Evolutionary conservation across 2,329 filamentous ascomycete genomes (phyloP), one percentile per base, ranked within the genome.

Genomic region (Madurella mycetomatis): DNA sequence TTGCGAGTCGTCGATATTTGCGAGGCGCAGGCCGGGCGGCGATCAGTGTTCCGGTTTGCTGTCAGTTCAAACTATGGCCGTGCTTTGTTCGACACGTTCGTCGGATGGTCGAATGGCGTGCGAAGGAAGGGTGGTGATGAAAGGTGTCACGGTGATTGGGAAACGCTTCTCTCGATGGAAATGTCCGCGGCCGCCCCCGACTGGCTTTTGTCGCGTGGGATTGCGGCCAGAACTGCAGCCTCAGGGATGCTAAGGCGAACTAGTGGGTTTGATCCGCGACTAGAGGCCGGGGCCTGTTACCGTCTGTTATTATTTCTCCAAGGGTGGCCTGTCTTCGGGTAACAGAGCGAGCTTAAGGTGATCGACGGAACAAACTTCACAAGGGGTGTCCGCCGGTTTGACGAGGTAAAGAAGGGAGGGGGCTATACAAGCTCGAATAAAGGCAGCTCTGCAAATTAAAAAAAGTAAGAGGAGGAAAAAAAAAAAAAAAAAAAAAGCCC

Each of bases 181-280:
- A 25, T 25, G 25, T 3, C 25, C 25, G 25, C 25, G 7, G 25
- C 25, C 3, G 25, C 25, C 25, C 25, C 25, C 25, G 40, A 44
- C 15, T 48, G 40, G 52, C 17, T 25, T 25, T 41, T 42, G 45
- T 52, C 43, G 58, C 51, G 58, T 53, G 58, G 58, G 49, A 60
- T 56, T 54, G 50, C 41, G 55, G 47, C 54, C 54, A 54, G 43
- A 45, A 46, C 7, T 47, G 53, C 37, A 45, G 53, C 48, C 55
- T 44, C 49, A 51, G 40, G 44, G 19, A 30, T 43, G 49, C 47
- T 57, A 53, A 41, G 40, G 51, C 17, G 49, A 32, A 47, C 47
- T 37, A 54, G 59, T 44, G 52, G 54, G 52, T 55, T 58, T 59
- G 60, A 62, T 60, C 60, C 53, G 54, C 60, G 54, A 49, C 58